Conservation (phyloP, 495 filamentous ascomycete genomes). For the Penicillium coffeae region DNA sequence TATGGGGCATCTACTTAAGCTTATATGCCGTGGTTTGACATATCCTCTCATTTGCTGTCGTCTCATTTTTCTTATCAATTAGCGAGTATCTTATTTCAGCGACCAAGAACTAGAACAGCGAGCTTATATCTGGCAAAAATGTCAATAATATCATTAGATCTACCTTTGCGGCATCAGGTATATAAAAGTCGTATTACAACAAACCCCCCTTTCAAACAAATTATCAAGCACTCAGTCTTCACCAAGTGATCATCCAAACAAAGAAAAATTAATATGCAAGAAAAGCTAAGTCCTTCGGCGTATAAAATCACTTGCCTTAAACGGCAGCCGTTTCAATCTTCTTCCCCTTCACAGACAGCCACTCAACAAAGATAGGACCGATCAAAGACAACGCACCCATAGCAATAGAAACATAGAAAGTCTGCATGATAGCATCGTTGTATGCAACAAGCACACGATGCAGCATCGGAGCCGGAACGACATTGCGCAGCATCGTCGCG, state of each 20-base stretch:
- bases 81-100: background rate
- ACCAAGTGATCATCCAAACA: background rate
- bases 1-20: constrained; percentile 86
- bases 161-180: background rate
- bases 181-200: background rate
- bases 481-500: constrained; percentile 59
- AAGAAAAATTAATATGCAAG: constrained; percentile 8
- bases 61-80: background rate
- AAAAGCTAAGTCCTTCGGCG: constrained; percentile 1
- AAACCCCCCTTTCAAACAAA: background rate
- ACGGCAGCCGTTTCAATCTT: constrained; percentile 61
- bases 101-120: too few species aligned
- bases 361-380: constrained; percentile 61
- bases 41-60: constrained; percentile 1
- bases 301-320: constrained; percentile 3
- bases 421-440: constrained; percentile 61
- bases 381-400: constrained; percentile 59
- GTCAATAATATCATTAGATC: background rate
- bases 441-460: constrained; percentile 61
- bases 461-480: constrained; percentile 44
- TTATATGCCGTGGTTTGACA: constrained; percentile 50
- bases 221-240: background rate
- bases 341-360: constrained; percentile 83
- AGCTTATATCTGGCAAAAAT: too few species aligned
- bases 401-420: constrained; percentile 67